Percentiles rank a stretch among this genome's conserved stretches.
phyloP scores from a whole-genome alignment of 352 stramenopile species.

The Globisporangium polare region DNA sequence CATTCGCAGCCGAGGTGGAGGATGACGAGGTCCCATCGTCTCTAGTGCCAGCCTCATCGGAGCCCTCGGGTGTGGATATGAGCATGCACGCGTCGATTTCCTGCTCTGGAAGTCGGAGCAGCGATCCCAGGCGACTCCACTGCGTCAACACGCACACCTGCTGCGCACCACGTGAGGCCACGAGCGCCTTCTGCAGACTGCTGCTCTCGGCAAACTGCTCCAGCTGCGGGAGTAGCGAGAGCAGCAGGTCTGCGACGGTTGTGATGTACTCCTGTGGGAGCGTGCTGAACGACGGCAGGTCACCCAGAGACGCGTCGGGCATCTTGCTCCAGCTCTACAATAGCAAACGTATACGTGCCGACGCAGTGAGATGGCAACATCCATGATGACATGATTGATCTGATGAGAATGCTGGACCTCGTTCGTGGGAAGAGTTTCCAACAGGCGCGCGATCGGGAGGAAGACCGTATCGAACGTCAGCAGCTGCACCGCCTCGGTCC shows the following conservation, averaged over 20 bases:
- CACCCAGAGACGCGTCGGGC: conserved; percentile 35
- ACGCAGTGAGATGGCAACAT: not conserved
- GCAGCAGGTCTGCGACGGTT: conserved; percentile 63
- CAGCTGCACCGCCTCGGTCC: conserved; percentile 52
- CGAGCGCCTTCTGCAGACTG: conserved; percentile 47
- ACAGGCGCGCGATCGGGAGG: conserved; percentile 43
- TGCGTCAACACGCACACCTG: conserved; percentile 42
- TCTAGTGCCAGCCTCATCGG: conserved; percentile 7
- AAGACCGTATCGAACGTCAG: conserved; percentile 79
- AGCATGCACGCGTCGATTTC: conserved; percentile 44
- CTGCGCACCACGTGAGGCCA: conserved; percentile 48
- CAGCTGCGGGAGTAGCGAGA: conserved; percentile 76
- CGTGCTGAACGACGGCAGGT: conserved; percentile 72
- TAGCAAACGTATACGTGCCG: not conserved
- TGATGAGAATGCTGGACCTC: conserved; percentile 23
- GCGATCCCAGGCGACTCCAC: conserved; percentile 46
- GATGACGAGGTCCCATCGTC: conserved; percentile 6
- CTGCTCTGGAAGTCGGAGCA: conserved; percentile 35
- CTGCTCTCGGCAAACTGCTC: conserved; percentile 79
- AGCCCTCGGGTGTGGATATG: conserved; percentile 28
- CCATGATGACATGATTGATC: not conserved
- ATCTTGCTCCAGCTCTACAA: conserved; percentile 47
- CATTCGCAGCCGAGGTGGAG: conserved; percentile 16
- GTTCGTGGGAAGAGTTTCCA: conserved; percentile 44
- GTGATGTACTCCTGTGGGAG: conserved; percentile 87